Evolutionary conservation across 2,329 filamentous ascomycete species (phyloP).

Genomic region (Coccinonectria pachysandricola): DNA sequence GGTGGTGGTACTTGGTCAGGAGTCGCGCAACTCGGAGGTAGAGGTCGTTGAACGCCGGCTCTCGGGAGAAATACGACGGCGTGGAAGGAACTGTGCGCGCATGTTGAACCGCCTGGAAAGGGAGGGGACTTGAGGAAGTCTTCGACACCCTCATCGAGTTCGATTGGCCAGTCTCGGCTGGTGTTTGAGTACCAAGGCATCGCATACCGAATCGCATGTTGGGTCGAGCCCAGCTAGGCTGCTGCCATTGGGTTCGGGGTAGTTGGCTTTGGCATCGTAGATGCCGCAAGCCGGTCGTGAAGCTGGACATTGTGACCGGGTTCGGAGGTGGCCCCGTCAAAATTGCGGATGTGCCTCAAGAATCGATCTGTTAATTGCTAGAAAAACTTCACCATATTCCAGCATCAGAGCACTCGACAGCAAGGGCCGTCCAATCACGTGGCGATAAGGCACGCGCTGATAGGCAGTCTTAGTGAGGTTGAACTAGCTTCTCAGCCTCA

Average conservation of each 20-base stretch:
- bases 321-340: conserved; percentile 14
- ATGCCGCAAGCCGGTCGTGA: conserved; percentile 26
- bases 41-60: conserved; percentile 77
- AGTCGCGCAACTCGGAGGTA: conserved; percentile 65
- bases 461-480: not conserved
- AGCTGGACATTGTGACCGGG: conserved; percentile 24
- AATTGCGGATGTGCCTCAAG: conserved; percentile 14
- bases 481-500: conserved; percentile 5
- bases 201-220: too few relatives aligned
- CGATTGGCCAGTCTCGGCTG: too few relatives aligned
- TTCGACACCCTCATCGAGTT: too few relatives aligned
- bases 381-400: conserved; percentile 19
- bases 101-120: conserved; percentile 29
- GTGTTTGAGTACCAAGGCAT: too few relatives aligned
- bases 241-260: conserved; percentile 20
- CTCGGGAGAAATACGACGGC: conserved; percentile 88
- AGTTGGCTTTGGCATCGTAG: conserved; percentile 25
- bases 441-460: conserved; percentile 7
- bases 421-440: conserved; percentile 17
- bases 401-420: conserved; percentile 5
- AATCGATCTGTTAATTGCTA: conserved; percentile 11
- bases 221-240: conserved; percentile 13
- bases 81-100: conserved; percentile 75
- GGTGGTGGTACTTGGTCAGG: conserved; percentile 57
- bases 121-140: conserved; percentile 12